Base-by-base conservation (phyloP, 1,139 yeast genomes). In the Yamadazyma kanchanaburiensis region DNA sequence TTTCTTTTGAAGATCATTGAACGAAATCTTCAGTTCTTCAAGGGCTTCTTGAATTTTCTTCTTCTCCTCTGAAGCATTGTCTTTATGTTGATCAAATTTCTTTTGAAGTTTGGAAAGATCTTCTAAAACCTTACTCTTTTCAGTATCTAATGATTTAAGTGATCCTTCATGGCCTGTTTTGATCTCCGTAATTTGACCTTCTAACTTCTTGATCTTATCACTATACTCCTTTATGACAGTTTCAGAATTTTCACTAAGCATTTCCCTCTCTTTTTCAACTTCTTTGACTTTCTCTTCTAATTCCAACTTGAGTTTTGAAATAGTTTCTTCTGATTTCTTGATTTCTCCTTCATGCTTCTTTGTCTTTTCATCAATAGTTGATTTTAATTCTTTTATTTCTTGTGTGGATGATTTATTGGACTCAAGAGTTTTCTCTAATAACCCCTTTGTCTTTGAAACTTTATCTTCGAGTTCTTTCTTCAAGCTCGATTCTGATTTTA, bases 211-310 rank as follows among this genome's bases (percentile, higher is more conserved):
- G n/a, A 72, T 64, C 42, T 64, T 72, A 27, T 67, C 72, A 6
- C 71, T 58, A 39, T 72, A 74, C 34, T 71, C 74, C 42, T 66
- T 56, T 5, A 70, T 58, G 0, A 69, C 56, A 2, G 73, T 57
- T 31, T 72, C 77, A 1, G 82, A 74, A 32, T 58, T 71, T 38
- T 70, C 69, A 36, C 63, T 66, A 13, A 70, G 45, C 47, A 70
- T 53, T 8, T 55, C 60, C 30, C 80, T 53, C 43, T 76, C 81
- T 24, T 57, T 61, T 34, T 74, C 80, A 32, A 76, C 64, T 27
- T 68, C 79, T 28, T 55, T 43, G 0, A 46, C 45, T 37, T 67
- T 74, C 11, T 47, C 49, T 11, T 41, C 42, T 28, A 63, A 43
- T 5, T 58, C 56, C 3, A 19, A 35, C 37, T 35, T 37, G 25